These are phyloP conservation scores for Cryptosporidium ryanae DNA, from an alignment of 169 alveolate genomes.

Conservation along the genomic window DNA sequence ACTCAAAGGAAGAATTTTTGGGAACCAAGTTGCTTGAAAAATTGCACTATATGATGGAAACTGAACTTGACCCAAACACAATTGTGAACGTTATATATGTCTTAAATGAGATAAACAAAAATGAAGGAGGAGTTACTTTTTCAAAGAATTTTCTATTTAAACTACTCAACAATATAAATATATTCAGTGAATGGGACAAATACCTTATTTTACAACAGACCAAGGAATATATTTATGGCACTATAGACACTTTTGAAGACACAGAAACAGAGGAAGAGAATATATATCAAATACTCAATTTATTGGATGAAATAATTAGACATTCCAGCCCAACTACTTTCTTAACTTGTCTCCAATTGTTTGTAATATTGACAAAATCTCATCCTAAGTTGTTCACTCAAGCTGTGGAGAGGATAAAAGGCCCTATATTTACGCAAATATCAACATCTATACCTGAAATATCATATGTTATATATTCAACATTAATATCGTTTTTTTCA, in stretches of 20 bases:
- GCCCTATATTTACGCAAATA: conserved; percentile 57
- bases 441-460: conserved; percentile 69
- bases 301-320: conserved; percentile 40
- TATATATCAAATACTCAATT: conserved; percentile 20
- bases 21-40: conserved; percentile 77
- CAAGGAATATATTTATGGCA: conserved; percentile 1
- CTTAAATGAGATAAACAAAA: conserved; percentile 92
- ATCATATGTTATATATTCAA: conserved; percentile 32
- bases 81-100: conserved; percentile 91
- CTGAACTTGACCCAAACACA: conserved; percentile 90
- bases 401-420: conserved; percentile 49
- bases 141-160: conserved; percentile 88
- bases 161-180: conserved; percentile 85
- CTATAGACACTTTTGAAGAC: neutral
- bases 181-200: conserved; percentile 98
- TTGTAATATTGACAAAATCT: conserved; percentile 38
- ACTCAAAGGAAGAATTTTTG: conserved; percentile 55
- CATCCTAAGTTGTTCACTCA: conserved; percentile 33
- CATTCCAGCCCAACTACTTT: conserved; percentile 47
- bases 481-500: conserved; percentile 44
- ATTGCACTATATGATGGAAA: conserved; percentile 79
- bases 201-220: conserved; percentile 86
- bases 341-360: conserved; percentile 24
- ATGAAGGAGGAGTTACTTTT: conserved; percentile 93
- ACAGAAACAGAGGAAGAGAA: neutral